These are phyloP conservation scores for Skeletonema marinoi DNA, from an alignment of 108 stramenopile genomes.

Conservation along the genomic window DNA sequence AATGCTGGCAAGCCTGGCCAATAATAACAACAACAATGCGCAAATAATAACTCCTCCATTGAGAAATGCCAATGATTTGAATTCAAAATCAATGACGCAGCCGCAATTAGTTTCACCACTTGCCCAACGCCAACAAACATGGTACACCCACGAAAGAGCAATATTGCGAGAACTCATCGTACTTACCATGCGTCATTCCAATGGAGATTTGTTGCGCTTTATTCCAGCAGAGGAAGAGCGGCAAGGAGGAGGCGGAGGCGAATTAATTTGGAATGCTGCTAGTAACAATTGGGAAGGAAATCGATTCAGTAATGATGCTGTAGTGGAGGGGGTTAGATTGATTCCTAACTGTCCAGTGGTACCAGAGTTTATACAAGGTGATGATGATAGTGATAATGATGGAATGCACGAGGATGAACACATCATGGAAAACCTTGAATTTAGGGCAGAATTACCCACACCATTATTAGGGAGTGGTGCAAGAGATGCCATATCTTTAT, in stretches of 20 bases:
- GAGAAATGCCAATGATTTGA: background rate
- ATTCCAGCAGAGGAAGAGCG: slow-evolving; percentile 30
- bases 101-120: background rate
- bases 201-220: slow-evolving; percentile 28
- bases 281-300: slow-evolving; percentile 6
- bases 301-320: slow-evolving; percentile 3
- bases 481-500: slow-evolving; percentile 67
- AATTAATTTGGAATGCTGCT: slow-evolving; percentile 1
- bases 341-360: slow-evolving; percentile 10
- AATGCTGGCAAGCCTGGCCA: slow-evolving; percentile 20
- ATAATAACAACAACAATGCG: background rate
- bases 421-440: slow-evolving; percentile 16
- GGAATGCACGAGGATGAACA: background rate
- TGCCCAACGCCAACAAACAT: background rate
- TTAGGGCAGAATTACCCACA: slow-evolving; percentile 14
- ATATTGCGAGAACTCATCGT: slow-evolving; percentile 40
- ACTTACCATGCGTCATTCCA: slow-evolving; percentile 32
- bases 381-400: slow-evolving; percentile 11
- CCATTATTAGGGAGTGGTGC: slow-evolving; percentile 68
- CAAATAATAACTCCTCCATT: background rate
- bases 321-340: slow-evolving; percentile 18
- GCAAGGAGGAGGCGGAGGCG: background rate
- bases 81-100: background rate
- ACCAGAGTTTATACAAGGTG: background rate
- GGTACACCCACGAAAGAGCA: slow-evolving; percentile 24